Evolutionary conservation across 352 stramenopile genomes (phyloP), one percentile per base, ranked within the genome.

Genomic region (Saprolegnia parasitica): DNA sequence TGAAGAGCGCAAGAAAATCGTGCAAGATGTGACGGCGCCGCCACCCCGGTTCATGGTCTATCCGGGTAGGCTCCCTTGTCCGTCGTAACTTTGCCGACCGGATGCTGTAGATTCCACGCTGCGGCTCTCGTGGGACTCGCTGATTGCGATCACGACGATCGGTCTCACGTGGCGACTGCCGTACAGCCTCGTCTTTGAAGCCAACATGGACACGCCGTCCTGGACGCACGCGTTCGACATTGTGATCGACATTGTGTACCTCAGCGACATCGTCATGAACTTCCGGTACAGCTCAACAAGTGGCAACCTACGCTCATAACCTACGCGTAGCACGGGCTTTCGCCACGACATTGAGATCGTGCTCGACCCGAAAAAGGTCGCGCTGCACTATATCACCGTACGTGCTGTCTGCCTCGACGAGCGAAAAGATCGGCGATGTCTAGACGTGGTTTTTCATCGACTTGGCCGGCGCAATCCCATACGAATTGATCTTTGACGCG

Each of bases 131-230:
- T 87, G 80, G 78, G 80, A 87, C 56, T 64, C 83, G 35, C 56
- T 87, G 54, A 76, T 84, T 60, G 78, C 80, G 9, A 62, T 84
- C 20, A 76, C 78, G 32, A 87, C 80, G 2, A 77, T 87, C 56
- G n/a, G 81, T 39, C 76, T 87, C 49, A 78, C 84, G 55, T 87
- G 78, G 78, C 76, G 80, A 9, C 78, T 87, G 50, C 80, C 80
- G 18, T 84, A 86, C 72, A 79, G 77, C 20, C 81, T 87, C 24
- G 77, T 77, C 16, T 86, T 87, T 35, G 74, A 67, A 56, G 15
- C n/a, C 11, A 40, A 67, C 24, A 10, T 20, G 40, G 23, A 49
- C 26, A 52, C 47, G 40, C 56, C 47, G 35, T 10, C 56, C n/a
- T 65, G 78, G 20, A 86, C 78, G 76, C 77, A 74, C 40, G 61